These are phyloP conservation scores for Marsdenia floribunda DNA, from an alignment of 257 asterid species.

Conservation along the genomic window DNA sequence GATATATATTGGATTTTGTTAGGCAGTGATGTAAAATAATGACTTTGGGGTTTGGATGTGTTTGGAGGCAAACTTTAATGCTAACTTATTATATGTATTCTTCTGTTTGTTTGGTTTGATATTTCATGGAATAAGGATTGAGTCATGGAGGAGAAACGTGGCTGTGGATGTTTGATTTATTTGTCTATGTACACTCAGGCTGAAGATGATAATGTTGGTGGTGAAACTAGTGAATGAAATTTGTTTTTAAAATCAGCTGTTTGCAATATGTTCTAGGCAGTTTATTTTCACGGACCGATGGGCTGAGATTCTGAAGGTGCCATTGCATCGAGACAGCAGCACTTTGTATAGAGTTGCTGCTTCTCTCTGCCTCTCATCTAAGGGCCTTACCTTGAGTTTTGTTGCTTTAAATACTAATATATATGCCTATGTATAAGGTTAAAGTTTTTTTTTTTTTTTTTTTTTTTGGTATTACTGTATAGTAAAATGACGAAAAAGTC, in stretches of 20 bases:
- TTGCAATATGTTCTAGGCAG: conserved; percentile 4
- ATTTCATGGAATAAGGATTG: too few relatives aligned
- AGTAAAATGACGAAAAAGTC: too few relatives aligned
- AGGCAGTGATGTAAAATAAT: not conserved
- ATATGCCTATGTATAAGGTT: too few relatives aligned
- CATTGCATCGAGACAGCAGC: conserved; percentile 48
- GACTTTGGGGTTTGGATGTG: too few relatives aligned
- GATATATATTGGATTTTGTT: not conserved
- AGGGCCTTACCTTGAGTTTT: conserved; percentile 53
- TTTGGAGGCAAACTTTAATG: not conserved
- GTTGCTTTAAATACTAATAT: not conserved
- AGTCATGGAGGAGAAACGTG: not conserved
- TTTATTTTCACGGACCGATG: conserved; percentile 66
- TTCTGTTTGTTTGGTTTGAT: not conserved
- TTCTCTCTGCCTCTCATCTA: conserved; percentile 63
- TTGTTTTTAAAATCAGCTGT: not conserved
- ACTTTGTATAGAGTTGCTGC: conserved; percentile 71
- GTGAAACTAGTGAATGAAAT: not conserved
- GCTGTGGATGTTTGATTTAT: not conserved
- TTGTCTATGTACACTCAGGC: not conserved
- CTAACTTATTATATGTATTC: not conserved
- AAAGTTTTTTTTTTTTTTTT: too few relatives aligned
- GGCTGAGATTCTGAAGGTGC: conserved; percentile 70
- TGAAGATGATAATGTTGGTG: not conserved
- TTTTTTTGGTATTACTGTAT: too few relatives aligned